Conservation (phyloP, 1,284 basidiomycete genomes). For the Cryptococcus deneoformans region DNA sequence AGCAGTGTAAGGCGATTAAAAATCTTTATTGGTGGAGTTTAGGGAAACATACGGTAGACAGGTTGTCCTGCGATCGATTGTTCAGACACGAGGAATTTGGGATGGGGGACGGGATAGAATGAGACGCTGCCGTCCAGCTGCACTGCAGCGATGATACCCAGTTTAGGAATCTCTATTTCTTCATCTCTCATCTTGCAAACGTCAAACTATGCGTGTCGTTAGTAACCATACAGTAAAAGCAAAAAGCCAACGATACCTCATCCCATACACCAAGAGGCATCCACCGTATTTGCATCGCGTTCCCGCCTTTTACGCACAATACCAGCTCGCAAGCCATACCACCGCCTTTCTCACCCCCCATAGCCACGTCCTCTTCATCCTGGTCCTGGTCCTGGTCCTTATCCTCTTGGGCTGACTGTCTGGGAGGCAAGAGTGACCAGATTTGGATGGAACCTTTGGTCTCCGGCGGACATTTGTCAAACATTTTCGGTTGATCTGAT, state of each 20-base stretch:
- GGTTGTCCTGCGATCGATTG: conserved; percentile 11
- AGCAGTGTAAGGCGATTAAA: too few relatives aligned
- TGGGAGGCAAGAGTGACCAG: conserved; percentile 35
- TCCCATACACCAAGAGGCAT: conserved; percentile 81
- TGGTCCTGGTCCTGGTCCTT: background rate
- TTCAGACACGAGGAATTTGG: conserved; percentile 43
- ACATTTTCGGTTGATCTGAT: conserved; percentile 25
- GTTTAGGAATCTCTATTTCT: conserved; percentile 54
- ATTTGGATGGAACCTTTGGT: conserved; percentile 44
- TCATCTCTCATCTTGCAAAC: background rate
- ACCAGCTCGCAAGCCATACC: conserved; percentile 38
- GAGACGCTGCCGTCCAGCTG: conserved; percentile 79
- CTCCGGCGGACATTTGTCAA: conserved; percentile 20
- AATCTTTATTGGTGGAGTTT: too few relatives aligned
- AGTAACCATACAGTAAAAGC: background rate
- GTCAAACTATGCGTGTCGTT: conserved; percentile 11
- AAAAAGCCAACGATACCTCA: conserved; percentile 30
- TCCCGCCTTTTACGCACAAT: conserved; percentile 70
- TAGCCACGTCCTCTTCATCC: conserved; percentile 7
- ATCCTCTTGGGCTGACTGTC: background rate
- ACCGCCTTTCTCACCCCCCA: conserved; percentile 6
- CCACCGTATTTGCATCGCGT: conserved; percentile 77
- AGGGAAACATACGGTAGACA: conserved; percentile 29
- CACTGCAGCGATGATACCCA: conserved; percentile 75
- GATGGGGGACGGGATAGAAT: conserved; percentile 72